Conservation (phyloP, 2,329 filamentous ascomycete species). For the Penicillium sp. region DNA sequence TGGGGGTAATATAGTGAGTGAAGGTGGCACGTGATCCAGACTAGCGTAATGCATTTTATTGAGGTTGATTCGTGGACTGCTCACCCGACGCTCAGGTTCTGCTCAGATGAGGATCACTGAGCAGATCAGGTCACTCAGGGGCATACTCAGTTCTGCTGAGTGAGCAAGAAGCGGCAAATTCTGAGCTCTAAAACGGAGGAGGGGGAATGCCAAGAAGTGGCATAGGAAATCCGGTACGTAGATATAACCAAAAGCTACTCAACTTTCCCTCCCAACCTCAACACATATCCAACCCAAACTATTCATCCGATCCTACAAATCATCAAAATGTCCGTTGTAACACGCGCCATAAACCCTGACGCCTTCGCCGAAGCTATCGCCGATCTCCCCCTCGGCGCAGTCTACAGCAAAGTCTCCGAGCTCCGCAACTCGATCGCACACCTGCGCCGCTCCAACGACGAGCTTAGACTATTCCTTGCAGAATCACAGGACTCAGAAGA, state of each 20-base stretch:
- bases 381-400: conserved; percentile 56
- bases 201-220: no score
- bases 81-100: neutral
- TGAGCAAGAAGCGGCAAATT: no score
- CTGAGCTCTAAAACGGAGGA: no score
- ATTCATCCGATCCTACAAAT: neutral
- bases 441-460: conserved; percentile 56
- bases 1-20: neutral
- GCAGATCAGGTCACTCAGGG: no score
- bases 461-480: conserved; percentile 53
- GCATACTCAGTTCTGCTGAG: no score
- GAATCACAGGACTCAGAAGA: conserved; percentile 55
- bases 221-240: no score
- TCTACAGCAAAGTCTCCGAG: conserved; percentile 62
- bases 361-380: conserved; percentile 57
- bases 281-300: neutral
- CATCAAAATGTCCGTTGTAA: conserved; percentile 49
- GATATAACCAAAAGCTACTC: neutral
- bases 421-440: conserved; percentile 61
- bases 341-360: conserved; percentile 50
- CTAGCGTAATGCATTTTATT: neutral
- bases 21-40: neutral
- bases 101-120: no score
- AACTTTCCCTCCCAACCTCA: neutral
- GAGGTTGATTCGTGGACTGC: neutral